phyloP scores from a whole-genome alignment of 306 rosid genomes.

The Trifolium dubium region DNA sequence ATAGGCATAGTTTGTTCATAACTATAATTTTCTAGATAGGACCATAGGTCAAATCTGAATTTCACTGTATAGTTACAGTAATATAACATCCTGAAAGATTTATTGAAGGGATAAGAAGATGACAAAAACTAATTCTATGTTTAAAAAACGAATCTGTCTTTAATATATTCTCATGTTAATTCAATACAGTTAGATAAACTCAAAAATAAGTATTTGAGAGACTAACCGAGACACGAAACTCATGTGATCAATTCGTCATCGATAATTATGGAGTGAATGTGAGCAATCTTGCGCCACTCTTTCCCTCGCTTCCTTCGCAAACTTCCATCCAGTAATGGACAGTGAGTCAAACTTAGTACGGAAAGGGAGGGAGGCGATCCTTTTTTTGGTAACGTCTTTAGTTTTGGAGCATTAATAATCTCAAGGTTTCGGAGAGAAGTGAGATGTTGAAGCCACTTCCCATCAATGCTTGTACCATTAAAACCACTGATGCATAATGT shows the following conservation, averaged over 20 bases:
- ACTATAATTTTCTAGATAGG: too few species aligned
- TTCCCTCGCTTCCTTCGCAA: neutral
- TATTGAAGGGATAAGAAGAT: too few species aligned
- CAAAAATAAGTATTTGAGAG: too few species aligned
- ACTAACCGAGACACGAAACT: neutral
- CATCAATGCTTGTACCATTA: neutral
- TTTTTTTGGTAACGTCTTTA: neutral
- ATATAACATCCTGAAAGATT: too few species aligned
- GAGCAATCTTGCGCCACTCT: constrained; percentile 25
- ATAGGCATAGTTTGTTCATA: neutral
- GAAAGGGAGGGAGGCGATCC: constrained; percentile 14
- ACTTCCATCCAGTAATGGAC: constrained; percentile 15
- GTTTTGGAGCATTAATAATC: neutral
- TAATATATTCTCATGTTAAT: too few species aligned
- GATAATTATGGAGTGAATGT: neutral
- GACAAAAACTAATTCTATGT: too few species aligned
- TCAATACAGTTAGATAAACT: too few species aligned
- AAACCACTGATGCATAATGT: neutral
- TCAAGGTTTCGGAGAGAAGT: constrained; percentile 13
- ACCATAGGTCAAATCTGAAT: too few species aligned
- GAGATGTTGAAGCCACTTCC: constrained; percentile 17
- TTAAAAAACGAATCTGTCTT: too few species aligned
- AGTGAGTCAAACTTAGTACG: neutral
- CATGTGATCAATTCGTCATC: neutral
- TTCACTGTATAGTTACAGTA: too few species aligned